Conservation (phyloP, 805 yeast genomes). For the Maudiozyma serrabonitensis region DNA sequence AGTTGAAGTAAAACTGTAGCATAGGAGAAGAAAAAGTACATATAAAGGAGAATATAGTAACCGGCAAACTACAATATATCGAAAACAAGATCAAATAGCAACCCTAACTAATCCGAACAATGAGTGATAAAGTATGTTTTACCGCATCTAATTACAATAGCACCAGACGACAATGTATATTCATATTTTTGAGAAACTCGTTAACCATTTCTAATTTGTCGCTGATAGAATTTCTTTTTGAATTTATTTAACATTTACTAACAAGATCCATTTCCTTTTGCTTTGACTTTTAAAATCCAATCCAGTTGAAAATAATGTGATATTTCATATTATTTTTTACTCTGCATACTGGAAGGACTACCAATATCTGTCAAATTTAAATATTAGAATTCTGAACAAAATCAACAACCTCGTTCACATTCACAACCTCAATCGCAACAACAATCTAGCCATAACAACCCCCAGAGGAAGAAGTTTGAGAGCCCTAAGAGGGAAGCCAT, state of each 20-base stretch:
- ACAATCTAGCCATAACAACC: background rate
- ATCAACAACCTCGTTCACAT: slow-evolving; percentile 6
- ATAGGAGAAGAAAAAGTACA: no score
- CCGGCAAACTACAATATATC: no score
- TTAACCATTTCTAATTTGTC: no score
- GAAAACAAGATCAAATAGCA: no score
- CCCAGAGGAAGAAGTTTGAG: slow-evolving; percentile 36
- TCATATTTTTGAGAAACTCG: no score
- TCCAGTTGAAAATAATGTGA: background rate
- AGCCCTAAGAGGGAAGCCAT: slow-evolving; percentile 90
- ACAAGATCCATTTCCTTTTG: no score
- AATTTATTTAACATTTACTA: no score
- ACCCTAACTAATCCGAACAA: background rate
- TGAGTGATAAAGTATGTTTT: slow-evolving; percentile 1
- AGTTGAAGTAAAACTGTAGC: no score
- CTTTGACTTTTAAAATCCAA: background rate
- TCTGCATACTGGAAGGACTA: background rate
- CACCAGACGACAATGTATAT: no score
- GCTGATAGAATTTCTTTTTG: no score
- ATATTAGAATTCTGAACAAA: slow-evolving; percentile 12
- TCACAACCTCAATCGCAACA: background rate
- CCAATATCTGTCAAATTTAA: background rate
- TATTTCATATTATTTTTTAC: background rate
- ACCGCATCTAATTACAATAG: no score
- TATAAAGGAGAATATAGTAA: no score